Base-by-base conservation (phyloP, 805 yeast species). In the Huiozyma sinensis region DNA sequence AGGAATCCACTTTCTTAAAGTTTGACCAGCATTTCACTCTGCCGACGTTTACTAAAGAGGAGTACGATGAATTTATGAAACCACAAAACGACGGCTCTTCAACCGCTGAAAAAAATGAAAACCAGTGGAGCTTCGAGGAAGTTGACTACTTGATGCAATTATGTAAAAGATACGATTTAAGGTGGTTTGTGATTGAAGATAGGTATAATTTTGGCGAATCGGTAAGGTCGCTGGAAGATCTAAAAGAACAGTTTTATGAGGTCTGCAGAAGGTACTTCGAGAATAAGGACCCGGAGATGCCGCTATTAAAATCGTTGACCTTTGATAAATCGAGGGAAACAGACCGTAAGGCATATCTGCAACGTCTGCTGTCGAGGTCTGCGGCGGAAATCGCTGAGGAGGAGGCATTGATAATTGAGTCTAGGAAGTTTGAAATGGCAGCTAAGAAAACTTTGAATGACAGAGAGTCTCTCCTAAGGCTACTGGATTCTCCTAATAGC, bases 361-460 rank as follows among this genome's bases (percentile, higher is more conserved):
- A 80, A 53, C 76, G 85, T 48, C 67, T 92, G 34, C 69, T 90
- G 37, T 78, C 79, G 33, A 70, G 99, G 52, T 79, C 90, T 2
- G 97, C 98, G 1, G 95, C 97, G 0, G 98, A 92, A 60, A 85
- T 92, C 38, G 97, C 97, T 0, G 98, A 92, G 66, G 99, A 92
- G 59, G 97, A 92, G 61, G 87, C 95, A 0, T 69, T 92, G 41
- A 85, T 92, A 8, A 80, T 90, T 30, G 98, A 92, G 60, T 94
- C 97, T 2, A 76, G 95, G 40, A 80, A 90, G 50, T 85, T 92
- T 49, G 97, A 92, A 58, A 75, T 87, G 45, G 85, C 95, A 2
- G 95, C 97, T 0, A 89, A 87, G 67, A 83, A 85, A 61, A 83
- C 90, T 71, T 71, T 88, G 43, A 67, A 72, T 40, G 98, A 92